Evolutionary conservation across 805 yeast genomes (phyloP).

Genomic region (Priceomyces carsonii): DNA sequence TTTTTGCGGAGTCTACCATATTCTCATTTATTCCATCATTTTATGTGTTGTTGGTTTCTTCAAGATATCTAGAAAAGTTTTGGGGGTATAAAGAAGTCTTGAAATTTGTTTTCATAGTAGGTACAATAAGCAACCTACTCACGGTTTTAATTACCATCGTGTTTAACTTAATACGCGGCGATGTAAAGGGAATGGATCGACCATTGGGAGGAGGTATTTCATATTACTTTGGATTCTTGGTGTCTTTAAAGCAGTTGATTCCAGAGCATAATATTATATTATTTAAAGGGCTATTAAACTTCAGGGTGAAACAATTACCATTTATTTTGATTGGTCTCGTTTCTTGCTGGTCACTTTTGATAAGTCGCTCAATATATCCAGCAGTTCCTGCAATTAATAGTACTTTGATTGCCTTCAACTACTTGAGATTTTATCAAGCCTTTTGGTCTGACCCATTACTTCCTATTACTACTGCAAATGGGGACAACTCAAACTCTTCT

Average conservation of each 20-base stretch:
- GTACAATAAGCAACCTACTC: slow-evolving; percentile 55
- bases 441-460: slow-evolving; percentile 55
- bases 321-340: slow-evolving; percentile 40
- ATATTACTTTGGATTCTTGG: slow-evolving; percentile 53
- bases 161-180: slow-evolving; percentile 34
- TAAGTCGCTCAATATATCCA: slow-evolving; percentile 44
- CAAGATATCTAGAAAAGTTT: slow-evolving; percentile 50
- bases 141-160: slow-evolving; percentile 47
- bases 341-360: slow-evolving; percentile 31
- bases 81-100: slow-evolving; percentile 55
- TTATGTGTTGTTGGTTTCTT: slow-evolving; percentile 36
- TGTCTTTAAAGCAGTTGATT: slow-evolving; percentile 56
- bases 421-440: slow-evolving; percentile 74
- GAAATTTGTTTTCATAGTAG: slow-evolving; percentile 51
- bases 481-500: slow-evolving; percentile 21
- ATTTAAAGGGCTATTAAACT: slow-evolving; percentile 44
- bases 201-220: slow-evolving; percentile 57
- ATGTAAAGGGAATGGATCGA: slow-evolving; percentile 35
- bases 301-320: slow-evolving; percentile 66
- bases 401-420: slow-evolving; percentile 71
- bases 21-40: slow-evolving; percentile 45
- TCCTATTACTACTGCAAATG: slow-evolving; percentile 41
- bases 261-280: slow-evolving; percentile 57
- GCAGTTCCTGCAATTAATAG: slow-evolving; percentile 55
- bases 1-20: slow-evolving; percentile 61